Base-by-base conservation (phyloP, 1,284 basidiomycete genomes). In the Marasmius tenuissimus region DNA sequence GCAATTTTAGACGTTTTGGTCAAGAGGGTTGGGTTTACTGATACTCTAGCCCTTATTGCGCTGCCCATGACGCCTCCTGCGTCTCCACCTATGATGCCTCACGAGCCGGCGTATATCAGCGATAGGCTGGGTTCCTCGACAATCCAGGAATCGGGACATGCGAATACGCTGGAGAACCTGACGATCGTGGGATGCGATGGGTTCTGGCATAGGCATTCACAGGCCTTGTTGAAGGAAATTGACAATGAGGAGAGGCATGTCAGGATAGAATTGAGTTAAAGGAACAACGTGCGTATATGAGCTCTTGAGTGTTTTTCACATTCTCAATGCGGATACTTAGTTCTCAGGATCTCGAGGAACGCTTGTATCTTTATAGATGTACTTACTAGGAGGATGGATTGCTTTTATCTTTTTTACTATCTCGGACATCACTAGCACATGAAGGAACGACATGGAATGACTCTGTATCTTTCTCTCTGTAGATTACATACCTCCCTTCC, bases 1-100 rank as follows among this genome's bases (percentile, higher is more conserved):
- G 83, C 81, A 0, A 70, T 91, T 50, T 81, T 88, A 14, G 77
- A 79, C 10, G 79, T 81, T 6, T 67, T 91, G 59, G 66, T 73
- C 33, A 71, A 76, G 48, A 83, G 89, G 9, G 78, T 81, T 6
- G 64, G 63, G n/a, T 79, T 80, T 66, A 84, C 83, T 6, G 84
- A 88, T 66, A 49, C 58, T 9, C 51, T 60, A 35, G 54, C 50
- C 14, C 47, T 54, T 9, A 38, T 54, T 35, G 16, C 45, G n/a
- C 45, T n/a, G 16, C 45, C 45, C 8, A 47, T 47, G 7, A 47
- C 45, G 20, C 45, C 45, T n/a, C 45, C 45, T 34, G 38, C 9
- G 59, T 61, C 47, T 56, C 64, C 18, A 63, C 62, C 60, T 53
- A 70, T 65, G 40, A 69, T 66, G 18, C 58, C 69, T 40, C 62